Percentiles rank a stretch among this genome's conserved stretches.
Evolutionary conservation across 208 protist species (phyloP).

Genomic region (Trypanosoma melophagium): DNA sequence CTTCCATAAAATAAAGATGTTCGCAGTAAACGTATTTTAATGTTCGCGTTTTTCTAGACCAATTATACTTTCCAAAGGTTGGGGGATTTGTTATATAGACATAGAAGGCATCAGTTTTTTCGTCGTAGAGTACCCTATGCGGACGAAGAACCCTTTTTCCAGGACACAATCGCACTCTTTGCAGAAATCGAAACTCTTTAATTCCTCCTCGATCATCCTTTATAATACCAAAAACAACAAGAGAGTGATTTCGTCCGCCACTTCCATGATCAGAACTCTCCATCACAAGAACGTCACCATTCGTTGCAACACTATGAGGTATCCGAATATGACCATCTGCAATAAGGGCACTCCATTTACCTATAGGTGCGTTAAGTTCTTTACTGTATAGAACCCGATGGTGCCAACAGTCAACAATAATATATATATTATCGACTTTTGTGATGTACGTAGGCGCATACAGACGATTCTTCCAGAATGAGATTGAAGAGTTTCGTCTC

Average conservation of each 20-base stretch:
- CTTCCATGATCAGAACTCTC: constrained; percentile 21
- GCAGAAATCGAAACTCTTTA: constrained; percentile 6
- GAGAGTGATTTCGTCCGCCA: not conserved
- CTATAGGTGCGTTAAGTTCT: not conserved
- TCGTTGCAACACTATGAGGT: constrained; percentile 20
- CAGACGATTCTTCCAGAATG: constrained; percentile 9
- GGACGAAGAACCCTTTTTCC: constrained; percentile 4
- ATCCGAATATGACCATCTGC: constrained; percentile 6
- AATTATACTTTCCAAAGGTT: constrained; percentile 9
- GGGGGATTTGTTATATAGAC: constrained; percentile 13
- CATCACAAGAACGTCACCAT: constrained; percentile 14
- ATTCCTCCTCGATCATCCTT: not conserved
- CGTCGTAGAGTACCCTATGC: constrained; percentile 19
- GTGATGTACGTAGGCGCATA: constrained; percentile 23
- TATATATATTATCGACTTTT: constrained; percentile 12
- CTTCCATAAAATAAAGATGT: constrained; percentile 10
- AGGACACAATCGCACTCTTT: constrained; percentile 3
- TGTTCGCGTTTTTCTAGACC: not conserved
- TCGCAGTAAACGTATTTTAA: constrained; percentile 6
- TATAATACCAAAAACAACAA: constrained; percentile 9
- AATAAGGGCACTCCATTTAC: not conserved
- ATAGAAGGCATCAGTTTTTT: constrained; percentile 12
- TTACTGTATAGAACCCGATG: constrained; percentile 18
- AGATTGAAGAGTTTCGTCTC: not conserved
- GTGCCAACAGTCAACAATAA: constrained; percentile 23